A percentile compares a stretch with the other conserved stretches of the same genome.
Evolutionary conservation across 1,284 basidiomycete species (phyloP).

Genomic region (Fomitiporia mediterranea): DNA sequence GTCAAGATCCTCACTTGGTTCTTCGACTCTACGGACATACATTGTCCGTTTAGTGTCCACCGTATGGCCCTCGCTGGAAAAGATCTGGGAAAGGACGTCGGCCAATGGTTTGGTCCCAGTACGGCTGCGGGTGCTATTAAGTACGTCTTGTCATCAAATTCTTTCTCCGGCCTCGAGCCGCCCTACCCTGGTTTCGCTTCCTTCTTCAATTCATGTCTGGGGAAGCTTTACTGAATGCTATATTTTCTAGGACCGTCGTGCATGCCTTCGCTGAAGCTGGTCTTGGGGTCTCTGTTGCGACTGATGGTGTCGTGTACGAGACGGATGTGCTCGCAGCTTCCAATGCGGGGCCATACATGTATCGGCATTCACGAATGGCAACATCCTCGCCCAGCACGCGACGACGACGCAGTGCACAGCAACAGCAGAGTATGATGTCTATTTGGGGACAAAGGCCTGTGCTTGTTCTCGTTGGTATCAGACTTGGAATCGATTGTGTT

Average conservation of each 20-base stretch:
- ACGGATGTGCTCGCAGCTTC: conserved; percentile 85
- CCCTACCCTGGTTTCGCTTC: neutral
- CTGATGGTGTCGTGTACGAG: conserved; percentile 82
- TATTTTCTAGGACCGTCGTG: conserved; percentile 58
- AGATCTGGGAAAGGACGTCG: conserved; percentile 91
- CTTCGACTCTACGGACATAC: conserved; percentile 82
- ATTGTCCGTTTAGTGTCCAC: conserved; percentile 95
- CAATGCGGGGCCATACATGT: conserved; percentile 33
- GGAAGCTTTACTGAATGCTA: conserved; percentile 2
- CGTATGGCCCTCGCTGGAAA: conserved; percentile 94
- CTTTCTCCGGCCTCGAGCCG: neutral
- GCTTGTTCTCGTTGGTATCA: conserved; percentile 80
- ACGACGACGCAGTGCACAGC: conserved; percentile 13
- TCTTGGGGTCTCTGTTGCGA: conserved; percentile 78
- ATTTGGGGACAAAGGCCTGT: conserved; percentile 85
- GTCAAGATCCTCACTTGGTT: conserved; percentile 93
- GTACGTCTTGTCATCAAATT: conserved; percentile 33
- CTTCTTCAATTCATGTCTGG: neutral
- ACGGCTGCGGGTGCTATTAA: conserved; percentile 95
- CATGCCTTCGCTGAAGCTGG: conserved; percentile 78
- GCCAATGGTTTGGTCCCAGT: conserved; percentile 97
- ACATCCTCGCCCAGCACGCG: conserved; percentile 14
- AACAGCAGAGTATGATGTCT: conserved; percentile 15
- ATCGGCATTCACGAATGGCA: conserved; percentile 18
- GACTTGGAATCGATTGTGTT: conserved; percentile 89